phyloP scores from a whole-genome alignment of 1,139 yeast genomes.

The Pichia sp. region DNA sequence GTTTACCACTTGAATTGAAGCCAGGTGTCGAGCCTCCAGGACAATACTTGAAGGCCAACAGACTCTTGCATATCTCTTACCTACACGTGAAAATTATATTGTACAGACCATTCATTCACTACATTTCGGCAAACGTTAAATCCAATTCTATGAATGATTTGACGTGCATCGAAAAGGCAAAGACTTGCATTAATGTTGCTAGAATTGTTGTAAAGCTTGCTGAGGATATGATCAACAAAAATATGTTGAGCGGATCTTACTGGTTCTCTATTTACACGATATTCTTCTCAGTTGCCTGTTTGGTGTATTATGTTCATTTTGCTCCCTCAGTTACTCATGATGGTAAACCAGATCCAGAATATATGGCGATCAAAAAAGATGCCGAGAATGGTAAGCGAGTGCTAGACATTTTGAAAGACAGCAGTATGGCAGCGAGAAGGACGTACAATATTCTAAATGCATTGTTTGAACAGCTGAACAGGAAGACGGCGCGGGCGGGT shows the following conservation, averaged over 20 bases:
- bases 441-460: slow-evolving; percentile 75
- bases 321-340: slow-evolving; percentile 38
- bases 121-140: slow-evolving; percentile 41
- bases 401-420: slow-evolving; percentile 61
- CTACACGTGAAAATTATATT: slow-evolving; percentile 79
- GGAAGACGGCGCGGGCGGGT: slow-evolving; percentile 49
- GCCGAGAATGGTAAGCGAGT: slow-evolving; percentile 79
- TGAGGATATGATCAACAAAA: slow-evolving; percentile 69
- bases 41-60: slow-evolving; percentile 63
- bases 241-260: slow-evolving; percentile 77
- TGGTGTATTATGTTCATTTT: slow-evolving; percentile 79
- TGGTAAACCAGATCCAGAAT: slow-evolving; percentile 51
- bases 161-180: slow-evolving; percentile 60
- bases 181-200: slow-evolving; percentile 81
- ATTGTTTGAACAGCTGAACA: slow-evolving; percentile 73
- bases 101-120: slow-evolving; percentile 89
- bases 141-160: slow-evolving; percentile 31
- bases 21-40: slow-evolving; percentile 74
- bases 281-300: slow-evolving; percentile 86
- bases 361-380: slow-evolving; percentile 56
- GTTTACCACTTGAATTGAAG: slow-evolving; percentile 62
- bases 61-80: slow-evolving; percentile 69
- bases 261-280: slow-evolving; percentile 92
- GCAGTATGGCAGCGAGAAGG: slow-evolving; percentile 71
- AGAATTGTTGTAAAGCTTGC: slow-evolving; percentile 79